Evolutionary conservation across 768 basidiomycete species (phyloP).

Genomic region (Grammothele lineata): DNA sequence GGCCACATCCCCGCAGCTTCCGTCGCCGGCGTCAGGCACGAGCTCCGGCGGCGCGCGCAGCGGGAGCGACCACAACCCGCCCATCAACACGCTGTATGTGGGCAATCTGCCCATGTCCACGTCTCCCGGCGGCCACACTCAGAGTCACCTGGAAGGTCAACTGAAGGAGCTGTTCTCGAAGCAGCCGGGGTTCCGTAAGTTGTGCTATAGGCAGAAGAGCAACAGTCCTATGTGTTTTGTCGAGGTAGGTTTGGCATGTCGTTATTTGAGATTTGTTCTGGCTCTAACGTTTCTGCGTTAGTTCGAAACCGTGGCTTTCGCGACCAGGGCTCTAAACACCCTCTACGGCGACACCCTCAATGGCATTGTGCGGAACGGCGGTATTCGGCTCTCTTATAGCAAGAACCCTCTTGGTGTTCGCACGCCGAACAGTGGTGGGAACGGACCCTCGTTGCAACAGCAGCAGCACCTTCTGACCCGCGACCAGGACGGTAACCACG

Average conservation of each 20-base stretch:
- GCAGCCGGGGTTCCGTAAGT: conserved; percentile 82
- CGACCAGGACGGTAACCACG: conserved; percentile 3
- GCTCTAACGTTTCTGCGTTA: no score
- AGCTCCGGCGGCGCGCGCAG: conserved; percentile 39
- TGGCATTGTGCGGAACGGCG: conserved; percentile 89
- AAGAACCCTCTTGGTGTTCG: conserved; percentile 97
- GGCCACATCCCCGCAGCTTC: conserved; percentile 68
- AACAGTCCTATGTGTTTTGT: conserved; percentile 99
- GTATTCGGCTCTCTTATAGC: conserved; percentile 96
- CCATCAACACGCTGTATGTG: conserved; percentile 99
- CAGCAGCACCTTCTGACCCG: conserved; percentile 19
- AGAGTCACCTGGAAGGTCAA: conserved; percentile 82
- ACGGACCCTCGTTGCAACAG: conserved; percentile 12
- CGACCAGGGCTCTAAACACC: conserved; percentile 83
- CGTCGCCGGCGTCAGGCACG: conserved; percentile 68
- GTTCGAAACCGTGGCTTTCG: conserved; percentile 88
- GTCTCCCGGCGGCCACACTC: conserved; percentile 64
- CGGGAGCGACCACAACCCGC: conserved; percentile 87
- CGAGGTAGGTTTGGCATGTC: conserved; percentile 73
- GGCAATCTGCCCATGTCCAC: conserved; percentile 89
- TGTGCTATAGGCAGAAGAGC: conserved; percentile 93
- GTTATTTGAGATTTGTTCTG: not conserved
- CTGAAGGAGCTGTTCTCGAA: conserved; percentile 77
- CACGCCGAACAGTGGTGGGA: conserved; percentile 55
- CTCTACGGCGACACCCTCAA: conserved; percentile 89